Percentiles rank a stretch among this genome's conserved stretches.
Evolutionary conservation across 1,284 basidiomycete genomes (phyloP).

Genomic region (Boletus semigastroideus): DNA sequence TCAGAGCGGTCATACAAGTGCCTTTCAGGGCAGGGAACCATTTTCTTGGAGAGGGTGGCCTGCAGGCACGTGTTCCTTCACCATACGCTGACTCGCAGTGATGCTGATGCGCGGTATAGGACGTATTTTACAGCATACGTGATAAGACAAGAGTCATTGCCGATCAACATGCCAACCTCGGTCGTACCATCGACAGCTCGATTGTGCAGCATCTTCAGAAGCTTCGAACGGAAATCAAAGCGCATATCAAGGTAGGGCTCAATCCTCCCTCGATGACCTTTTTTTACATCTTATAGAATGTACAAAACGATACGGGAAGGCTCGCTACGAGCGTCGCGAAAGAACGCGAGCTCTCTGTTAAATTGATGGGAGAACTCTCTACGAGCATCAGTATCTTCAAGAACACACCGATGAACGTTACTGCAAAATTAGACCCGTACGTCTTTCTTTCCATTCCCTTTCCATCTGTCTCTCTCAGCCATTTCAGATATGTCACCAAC

Average conservation of each 20-base stretch:
- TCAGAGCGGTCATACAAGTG: conserved; percentile 97
- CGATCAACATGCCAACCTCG: conserved; percentile 95
- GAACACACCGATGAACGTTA: conserved; percentile 91
- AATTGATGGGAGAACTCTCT: conserved; percentile 85
- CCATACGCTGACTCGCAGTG: background rate
- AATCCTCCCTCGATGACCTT: conserved; percentile 2
- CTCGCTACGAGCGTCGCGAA: conserved; percentile 92
- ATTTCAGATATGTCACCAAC: conserved; percentile 66
- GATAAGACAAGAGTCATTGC: conserved; percentile 95
- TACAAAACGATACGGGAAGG: conserved; percentile 98
- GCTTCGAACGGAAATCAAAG: conserved; percentile 92
- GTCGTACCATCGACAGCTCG: conserved; percentile 94
- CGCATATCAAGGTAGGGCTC: conserved; percentile 81
- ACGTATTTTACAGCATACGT: conserved; percentile 90
- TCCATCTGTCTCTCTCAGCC: background rate
- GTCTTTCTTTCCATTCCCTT: conserved; percentile 29
- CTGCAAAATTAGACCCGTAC: conserved; percentile 84
- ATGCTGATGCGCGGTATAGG: conserved; percentile 44
- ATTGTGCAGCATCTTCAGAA: conserved; percentile 99
- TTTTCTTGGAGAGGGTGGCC: conserved; percentile 90
- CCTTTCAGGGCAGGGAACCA: conserved; percentile 96
- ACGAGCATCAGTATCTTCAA: conserved; percentile 89
- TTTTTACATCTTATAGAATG: conserved; percentile 56
- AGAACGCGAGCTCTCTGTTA: conserved; percentile 90
- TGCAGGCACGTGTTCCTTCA: conserved; percentile 53